A percentile compares a stretch with the other conserved stretches of the same genome.
Evolutionary conservation across 495 filamentous ascomycete species (phyloP).

Genomic region (Aspergillus panamensis): DNA sequence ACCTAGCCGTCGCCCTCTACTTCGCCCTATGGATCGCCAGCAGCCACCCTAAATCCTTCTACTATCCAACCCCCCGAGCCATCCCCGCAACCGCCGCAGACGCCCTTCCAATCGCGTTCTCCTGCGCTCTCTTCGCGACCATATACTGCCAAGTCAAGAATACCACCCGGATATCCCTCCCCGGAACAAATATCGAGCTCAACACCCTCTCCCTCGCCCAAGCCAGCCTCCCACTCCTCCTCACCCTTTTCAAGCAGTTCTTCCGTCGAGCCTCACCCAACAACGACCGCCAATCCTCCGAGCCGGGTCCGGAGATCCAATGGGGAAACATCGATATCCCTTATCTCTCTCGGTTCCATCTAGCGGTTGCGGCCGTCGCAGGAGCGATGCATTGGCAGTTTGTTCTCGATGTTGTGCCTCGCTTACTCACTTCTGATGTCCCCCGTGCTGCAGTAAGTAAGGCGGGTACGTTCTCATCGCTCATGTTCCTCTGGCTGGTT

Average conservation of each 20-base stretch:
- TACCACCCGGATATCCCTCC: neutral
- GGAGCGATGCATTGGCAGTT: neutral
- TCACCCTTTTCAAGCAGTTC: no score
- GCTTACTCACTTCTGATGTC: neutral
- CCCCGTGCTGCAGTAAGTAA: neutral
- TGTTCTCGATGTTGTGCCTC: neutral
- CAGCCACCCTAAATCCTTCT: constrained; percentile 13
- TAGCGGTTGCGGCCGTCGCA: neutral
- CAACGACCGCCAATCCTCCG: no score
- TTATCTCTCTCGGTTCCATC: neutral
- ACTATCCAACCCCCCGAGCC: constrained; percentile 20
- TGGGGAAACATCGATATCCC: constrained; percentile 9
- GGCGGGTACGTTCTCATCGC: neutral
- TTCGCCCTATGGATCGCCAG: constrained; percentile 17
- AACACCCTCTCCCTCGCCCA: neutral
- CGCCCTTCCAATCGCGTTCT: constrained; percentile 7
- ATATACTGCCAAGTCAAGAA: neutral
- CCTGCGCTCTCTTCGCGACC: neutral
- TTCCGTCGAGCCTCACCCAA: neutral
- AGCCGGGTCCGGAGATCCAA: neutral
- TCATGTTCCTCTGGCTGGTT: constrained; percentile 2
- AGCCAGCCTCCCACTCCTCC: no score
- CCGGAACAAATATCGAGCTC: neutral
- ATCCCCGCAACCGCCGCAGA: constrained; percentile 10
- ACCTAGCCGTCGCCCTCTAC: constrained; percentile 14